Evolutionary conservation across 1,139 yeast genomes (phyloP).

Genomic region (Zygosaccharomyces sapae): DNA sequence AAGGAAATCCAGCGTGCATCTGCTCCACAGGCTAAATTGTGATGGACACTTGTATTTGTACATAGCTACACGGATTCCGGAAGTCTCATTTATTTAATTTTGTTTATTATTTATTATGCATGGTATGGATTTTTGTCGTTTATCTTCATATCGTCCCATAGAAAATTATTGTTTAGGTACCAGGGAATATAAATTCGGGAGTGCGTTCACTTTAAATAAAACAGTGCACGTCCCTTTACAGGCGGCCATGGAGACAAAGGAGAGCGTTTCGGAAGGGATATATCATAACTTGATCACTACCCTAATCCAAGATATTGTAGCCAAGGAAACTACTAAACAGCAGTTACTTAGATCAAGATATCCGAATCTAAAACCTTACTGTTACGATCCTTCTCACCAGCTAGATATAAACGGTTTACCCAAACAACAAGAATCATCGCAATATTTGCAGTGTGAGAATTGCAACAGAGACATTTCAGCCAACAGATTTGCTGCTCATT

Average conservation of each 20-base stretch:
- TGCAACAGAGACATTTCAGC: slow-evolving; percentile 89
- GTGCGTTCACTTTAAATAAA: no score
- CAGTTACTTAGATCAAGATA: slow-evolving; percentile 27
- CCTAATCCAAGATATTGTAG: slow-evolving; percentile 34
- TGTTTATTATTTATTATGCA: slow-evolving; percentile 8
- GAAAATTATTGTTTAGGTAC: not conserved
- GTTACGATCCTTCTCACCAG: slow-evolving; percentile 26
- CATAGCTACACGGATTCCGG: no score
- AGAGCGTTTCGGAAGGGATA: slow-evolving; percentile 26
- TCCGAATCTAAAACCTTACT: slow-evolving; percentile 26
- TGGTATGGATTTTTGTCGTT: not conserved
- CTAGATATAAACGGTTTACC: slow-evolving; percentile 32
- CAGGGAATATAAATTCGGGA: not conserved
- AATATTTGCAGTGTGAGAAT: slow-evolving; percentile 70
- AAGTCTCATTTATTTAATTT: slow-evolving; percentile 11
- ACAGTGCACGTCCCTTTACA: not conserved
- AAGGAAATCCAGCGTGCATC: slow-evolving; percentile 44
- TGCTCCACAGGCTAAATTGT: slow-evolving; percentile 23
- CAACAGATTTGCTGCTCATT: slow-evolving; percentile 85
- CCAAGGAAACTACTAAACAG: slow-evolving; percentile 27
- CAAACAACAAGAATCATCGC: slow-evolving; percentile 34
- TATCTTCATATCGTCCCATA: not conserved
- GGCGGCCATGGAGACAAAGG: slow-evolving; percentile 19
- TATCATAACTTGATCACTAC: slow-evolving; percentile 29
- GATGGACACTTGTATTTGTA: not conserved